Evolutionary conservation across 2,329 filamentous ascomycete species (phyloP).

Genomic region (Paracorniculantispora psalliotae): DNA sequence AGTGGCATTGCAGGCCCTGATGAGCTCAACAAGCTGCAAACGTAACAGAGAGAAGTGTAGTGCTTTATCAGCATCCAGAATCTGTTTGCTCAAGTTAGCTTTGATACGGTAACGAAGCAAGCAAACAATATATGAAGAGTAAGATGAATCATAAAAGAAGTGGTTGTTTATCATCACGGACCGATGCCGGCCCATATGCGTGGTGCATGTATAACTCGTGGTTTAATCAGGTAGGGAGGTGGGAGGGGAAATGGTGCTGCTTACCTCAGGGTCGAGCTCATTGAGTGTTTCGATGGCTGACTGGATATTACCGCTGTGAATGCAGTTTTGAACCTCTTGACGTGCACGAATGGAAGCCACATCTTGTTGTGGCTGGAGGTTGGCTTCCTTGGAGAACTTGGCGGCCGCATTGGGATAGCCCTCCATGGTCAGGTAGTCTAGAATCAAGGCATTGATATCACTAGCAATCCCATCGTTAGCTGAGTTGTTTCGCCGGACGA

Average conservation of each 20-base stretch:
- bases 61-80: conserved; percentile 75
- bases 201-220: conserved; percentile 96
- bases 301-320: conserved; percentile 81
- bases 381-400: conserved; percentile 91
- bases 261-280: conserved; percentile 84
- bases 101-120: conserved; percentile 13
- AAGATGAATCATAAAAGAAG: conserved; percentile 41
- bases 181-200: conserved; percentile 73
- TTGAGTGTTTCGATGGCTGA: conserved; percentile 83
- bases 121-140: conserved; percentile 10
- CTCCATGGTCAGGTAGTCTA: conserved; percentile 95
- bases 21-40: conserved; percentile 89
- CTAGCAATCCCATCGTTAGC: conserved; percentile 44
- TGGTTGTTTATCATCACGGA: conserved; percentile 84
- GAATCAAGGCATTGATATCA: conserved; percentile 90
- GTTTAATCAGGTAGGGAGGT: conserved; percentile 80
- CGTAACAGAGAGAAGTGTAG: conserved; percentile 87
- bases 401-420: conserved; percentile 89
- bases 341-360: conserved; percentile 69
- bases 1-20: conserved; percentile 65
- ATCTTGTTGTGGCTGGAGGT: conserved; percentile 70
- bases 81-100: conserved; percentile 48
- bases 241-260: conserved; percentile 26
- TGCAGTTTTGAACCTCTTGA: conserved; percentile 77
- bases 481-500: conserved; percentile 2